Evolutionary conservation across 176 grass and related monocot genomes (phyloP), one percentile per base, ranked within the genome.

Genomic region (Tillandsia leiboldiana): DNA sequence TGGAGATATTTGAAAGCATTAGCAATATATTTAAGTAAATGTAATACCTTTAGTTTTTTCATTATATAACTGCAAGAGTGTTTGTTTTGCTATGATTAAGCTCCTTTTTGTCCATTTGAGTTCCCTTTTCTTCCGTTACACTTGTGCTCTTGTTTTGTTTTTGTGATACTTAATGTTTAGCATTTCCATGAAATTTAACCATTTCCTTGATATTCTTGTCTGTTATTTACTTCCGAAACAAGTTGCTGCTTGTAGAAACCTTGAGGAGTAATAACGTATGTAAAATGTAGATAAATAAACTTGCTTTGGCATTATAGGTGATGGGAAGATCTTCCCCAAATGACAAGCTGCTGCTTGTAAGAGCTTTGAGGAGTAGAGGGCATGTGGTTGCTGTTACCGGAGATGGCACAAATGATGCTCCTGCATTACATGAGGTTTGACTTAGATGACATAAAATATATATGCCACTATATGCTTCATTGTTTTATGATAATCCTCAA

Each of bases 341-440:
- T 70, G 94, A 97, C 67, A 97, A 97, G 12, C 90, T 97, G 49
- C 63, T 97, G 51, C 80, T 93, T 68, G 94, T 97, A 23, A 92
- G 81, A 75, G 86, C 94, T 56, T 54, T 97, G 56, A 92, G 79
- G 70, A 86, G 17, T 33, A 77, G 22, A 80, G 84, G 84, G 50
- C 89, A 93, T 28, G 84, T 97, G 75, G 94, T 93, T 70, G 94
- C 94, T 77, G 94, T 97, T 70, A 97, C 94, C 53, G 94, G 94
- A 62, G 94, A 97, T 81, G 94, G 89, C 66, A 93, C 89, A 68
- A 97, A 97, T 77, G 94, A 97, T 77, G 94, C 94, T 47, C 94
- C 94, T 33, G 94, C 94, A 70, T 58, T 97, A 53, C 86, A 90
- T 47, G 94, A 99, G 94, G 94, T 99, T 65, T 23, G 56, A 15